Evolutionary conservation across 2,329 filamentous ascomycete genomes (phyloP).

Genomic region (Trichoderma atrobrunneum): DNA sequence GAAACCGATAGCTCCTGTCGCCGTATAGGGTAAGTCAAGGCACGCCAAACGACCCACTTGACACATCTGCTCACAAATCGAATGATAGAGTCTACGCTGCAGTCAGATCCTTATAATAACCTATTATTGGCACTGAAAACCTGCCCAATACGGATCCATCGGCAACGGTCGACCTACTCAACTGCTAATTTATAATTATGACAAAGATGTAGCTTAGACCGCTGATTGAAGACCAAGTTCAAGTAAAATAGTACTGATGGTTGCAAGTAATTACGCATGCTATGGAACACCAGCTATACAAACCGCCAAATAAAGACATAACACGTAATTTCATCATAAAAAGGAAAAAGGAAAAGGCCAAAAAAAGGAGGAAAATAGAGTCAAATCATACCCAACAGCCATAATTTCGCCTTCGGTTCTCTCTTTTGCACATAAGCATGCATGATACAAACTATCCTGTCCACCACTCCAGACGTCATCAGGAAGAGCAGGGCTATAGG

Average conservation of each 20-base stretch:
- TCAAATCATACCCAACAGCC: constrained; percentile 6
- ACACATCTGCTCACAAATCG: background rate
- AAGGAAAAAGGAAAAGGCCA: background rate
- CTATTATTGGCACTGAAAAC: background rate
- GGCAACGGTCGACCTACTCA: background rate
- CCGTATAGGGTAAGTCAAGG: background rate
- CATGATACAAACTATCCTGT: constrained; percentile 4
- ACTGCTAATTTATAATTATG: background rate
- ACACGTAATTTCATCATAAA: background rate
- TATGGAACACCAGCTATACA: background rate
- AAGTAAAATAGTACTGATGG: background rate
- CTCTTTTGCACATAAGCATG: background rate
- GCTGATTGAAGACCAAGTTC: background rate
- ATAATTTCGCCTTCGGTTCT: background rate
- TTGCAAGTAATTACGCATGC: background rate
- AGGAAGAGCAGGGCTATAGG: background rate
- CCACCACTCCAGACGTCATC: background rate
- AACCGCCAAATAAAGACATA: background rate
- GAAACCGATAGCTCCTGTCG: background rate
- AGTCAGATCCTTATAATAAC: constrained; percentile 13
- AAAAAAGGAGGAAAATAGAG: background rate
- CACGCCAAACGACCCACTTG: background rate
- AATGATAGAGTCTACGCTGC: background rate
- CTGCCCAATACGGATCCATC: background rate
- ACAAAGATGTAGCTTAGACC: background rate